phyloP scores from a whole-genome alignment of 2,329 filamentous ascomycete species.

The Bisporella sp. region DNA sequence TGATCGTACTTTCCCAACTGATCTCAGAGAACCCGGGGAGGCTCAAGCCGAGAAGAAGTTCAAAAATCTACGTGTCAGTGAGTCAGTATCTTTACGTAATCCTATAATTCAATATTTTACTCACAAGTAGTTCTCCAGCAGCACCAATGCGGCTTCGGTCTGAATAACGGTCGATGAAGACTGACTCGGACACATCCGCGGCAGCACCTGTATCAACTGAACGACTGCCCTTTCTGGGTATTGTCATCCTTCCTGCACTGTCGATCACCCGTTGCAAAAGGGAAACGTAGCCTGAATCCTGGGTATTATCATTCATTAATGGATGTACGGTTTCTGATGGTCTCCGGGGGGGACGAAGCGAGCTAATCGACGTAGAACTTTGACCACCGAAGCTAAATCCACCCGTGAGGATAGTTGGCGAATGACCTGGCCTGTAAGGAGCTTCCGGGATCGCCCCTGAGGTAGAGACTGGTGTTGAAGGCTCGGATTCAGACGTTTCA shows the following conservation, averaged over 20 bases:
- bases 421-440: not conserved
- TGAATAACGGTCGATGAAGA: not conserved
- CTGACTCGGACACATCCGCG: too few relatives aligned
- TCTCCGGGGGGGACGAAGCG: too few relatives aligned
- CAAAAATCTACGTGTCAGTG: not conserved
- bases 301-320: not conserved
- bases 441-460: not conserved
- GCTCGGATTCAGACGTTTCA: not conserved
- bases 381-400: too few relatives aligned
- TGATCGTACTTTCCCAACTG: not conserved
- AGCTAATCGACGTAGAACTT: too few relatives aligned
- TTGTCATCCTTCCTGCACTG: not conserved
- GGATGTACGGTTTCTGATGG: not conserved
- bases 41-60: not conserved
- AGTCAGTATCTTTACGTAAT: not conserved
- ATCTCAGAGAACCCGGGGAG: not conserved
- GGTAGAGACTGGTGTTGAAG: not conserved
- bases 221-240: not conserved
- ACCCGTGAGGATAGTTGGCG: too few relatives aligned
- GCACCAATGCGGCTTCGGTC: not conserved
- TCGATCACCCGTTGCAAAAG: not conserved
- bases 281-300: not conserved
- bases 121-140: not conserved
- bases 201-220: not conserved
- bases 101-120: not conserved